These are phyloP conservation scores for Chaetoscypha palmicola DNA, from an alignment of 2,329 filamentous ascomycete species.

Conservation along the genomic window DNA sequence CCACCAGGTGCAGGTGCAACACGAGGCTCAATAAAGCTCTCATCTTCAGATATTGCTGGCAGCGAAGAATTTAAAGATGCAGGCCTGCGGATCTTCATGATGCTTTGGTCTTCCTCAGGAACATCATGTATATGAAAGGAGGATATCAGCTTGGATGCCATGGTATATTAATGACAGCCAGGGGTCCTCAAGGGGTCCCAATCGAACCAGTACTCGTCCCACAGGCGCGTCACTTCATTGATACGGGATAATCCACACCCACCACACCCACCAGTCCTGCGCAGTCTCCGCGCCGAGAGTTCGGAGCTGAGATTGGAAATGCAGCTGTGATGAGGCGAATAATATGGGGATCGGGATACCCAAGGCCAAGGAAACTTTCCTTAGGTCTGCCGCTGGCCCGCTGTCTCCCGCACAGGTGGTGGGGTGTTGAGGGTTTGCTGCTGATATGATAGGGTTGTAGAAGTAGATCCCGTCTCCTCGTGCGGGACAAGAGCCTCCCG, in stretches of 20 bases:
- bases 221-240: too few species aligned
- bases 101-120: background rate
- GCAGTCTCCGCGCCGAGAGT: too few species aligned
- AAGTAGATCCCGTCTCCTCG: slow-evolving; percentile 1
- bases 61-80: slow-evolving; percentile 7
- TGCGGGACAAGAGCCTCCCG: slow-evolving; percentile 1
- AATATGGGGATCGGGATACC: too few species aligned
- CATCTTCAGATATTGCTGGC: slow-evolving; percentile 21
- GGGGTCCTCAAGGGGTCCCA: too few species aligned
- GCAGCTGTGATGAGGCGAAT: too few species aligned
- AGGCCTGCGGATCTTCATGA: slow-evolving; percentile 2
- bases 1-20: background rate
- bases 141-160: background rate
- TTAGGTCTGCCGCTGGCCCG: background rate
- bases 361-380: background rate
- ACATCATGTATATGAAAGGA: background rate
- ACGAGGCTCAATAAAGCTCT: slow-evolving; percentile 8
- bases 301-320: too few species aligned
- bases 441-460: slow-evolving; percentile 4
- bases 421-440: background rate
- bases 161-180: too few species aligned
- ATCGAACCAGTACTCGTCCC: too few species aligned
- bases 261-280: too few species aligned
- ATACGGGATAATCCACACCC: too few species aligned
- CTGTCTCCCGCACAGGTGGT: too few species aligned